Evolutionary conservation across 148 eudicot species (phyloP).

Genomic region (Dysphania ambrosioides): DNA sequence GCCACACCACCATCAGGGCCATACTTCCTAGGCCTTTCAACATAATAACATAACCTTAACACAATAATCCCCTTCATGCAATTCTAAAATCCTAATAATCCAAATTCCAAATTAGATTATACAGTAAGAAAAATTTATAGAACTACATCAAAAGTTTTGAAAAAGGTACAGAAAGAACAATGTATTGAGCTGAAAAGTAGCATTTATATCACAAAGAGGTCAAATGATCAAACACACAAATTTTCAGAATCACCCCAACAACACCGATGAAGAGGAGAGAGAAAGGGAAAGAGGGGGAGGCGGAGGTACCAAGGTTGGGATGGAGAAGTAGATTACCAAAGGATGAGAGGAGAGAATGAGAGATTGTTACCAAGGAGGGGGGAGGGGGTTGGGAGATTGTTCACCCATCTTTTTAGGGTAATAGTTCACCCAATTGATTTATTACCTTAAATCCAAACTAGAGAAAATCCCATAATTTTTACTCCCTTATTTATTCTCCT

Average conservation of each 20-base stretch:
- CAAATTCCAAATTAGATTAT: slow-evolving; percentile 4
- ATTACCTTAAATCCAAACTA: no score
- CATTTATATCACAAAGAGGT: slow-evolving; percentile 16
- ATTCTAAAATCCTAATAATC: slow-evolving; percentile 34
- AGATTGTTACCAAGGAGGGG: no score
- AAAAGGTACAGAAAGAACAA: slow-evolving; percentile 4
- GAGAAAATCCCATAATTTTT: no score
- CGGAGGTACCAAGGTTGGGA: no score
- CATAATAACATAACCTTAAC: slow-evolving; percentile 15
- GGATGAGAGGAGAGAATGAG: no score
- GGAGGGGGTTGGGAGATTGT: no score
- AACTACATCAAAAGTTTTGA: slow-evolving; percentile 11
- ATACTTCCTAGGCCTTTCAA: slow-evolving; percentile 73
- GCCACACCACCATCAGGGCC: slow-evolving; percentile 54
- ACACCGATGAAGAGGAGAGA: no score
- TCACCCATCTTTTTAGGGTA: no score
- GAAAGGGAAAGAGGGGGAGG: no score
- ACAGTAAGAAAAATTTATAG: slow-evolving; percentile 13
- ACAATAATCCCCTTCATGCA: slow-evolving; percentile 8
- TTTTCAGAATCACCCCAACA: slow-evolving; percentile 12
- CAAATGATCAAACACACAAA: slow-evolving; percentile 26
- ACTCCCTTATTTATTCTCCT: no score
- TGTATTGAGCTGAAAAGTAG: slow-evolving; percentile 28
- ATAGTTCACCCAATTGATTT: no score
- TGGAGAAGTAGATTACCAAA: no score